A percentile compares a stretch with the other conserved stretches of the same genome.
Conservation (phyloP, 306 rosid genomes). For the Prunus campanulata region DNA sequence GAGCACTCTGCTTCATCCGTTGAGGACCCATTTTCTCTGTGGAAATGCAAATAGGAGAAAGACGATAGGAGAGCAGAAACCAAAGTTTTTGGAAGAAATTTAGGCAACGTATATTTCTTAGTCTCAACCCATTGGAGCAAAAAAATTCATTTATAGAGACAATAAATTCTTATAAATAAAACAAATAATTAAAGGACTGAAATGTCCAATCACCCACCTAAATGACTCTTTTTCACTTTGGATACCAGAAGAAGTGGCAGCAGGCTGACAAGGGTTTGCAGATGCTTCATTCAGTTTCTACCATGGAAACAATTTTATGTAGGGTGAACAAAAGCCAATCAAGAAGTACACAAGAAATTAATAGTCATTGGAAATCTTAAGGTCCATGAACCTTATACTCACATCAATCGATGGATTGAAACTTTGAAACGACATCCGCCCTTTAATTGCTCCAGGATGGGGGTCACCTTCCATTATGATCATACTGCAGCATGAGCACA, state of each 20-base stretch:
- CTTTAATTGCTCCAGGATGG: slow-evolving; percentile 71
- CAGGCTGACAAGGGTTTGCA: slow-evolving; percentile 41
- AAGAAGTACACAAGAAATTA: slow-evolving; percentile 7
- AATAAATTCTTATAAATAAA: not conserved
- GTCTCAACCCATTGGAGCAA: not conserved
- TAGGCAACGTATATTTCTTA: not conserved
- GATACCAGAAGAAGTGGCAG: slow-evolving; percentile 36
- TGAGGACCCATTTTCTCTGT: slow-evolving; percentile 55
- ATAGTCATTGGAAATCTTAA: slow-evolving; percentile 15
- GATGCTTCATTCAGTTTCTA: slow-evolving; percentile 81
- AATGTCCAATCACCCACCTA: slow-evolving; percentile 46
- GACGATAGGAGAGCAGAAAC: slow-evolving; percentile 4
- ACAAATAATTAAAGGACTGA: not conserved
- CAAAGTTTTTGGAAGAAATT: not conserved
- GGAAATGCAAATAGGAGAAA: slow-evolving; percentile 25
- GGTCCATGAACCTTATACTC: slow-evolving; percentile 47
- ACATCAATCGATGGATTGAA: slow-evolving; percentile 92
- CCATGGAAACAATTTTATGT: slow-evolving; percentile 35
- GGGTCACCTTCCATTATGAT: slow-evolving; percentile 93
- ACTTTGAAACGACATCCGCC: slow-evolving; percentile 82
- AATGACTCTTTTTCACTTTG: slow-evolving; percentile 42
- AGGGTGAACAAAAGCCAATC: slow-evolving; percentile 24
- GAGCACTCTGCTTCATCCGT: slow-evolving; percentile 38
- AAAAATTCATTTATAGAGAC: not conserved
- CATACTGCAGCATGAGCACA: slow-evolving; percentile 40